Evolutionary conservation across 805 yeast genomes (phyloP), one percentile per base, ranked within the genome.

Genomic region (Candida piceae): DNA sequence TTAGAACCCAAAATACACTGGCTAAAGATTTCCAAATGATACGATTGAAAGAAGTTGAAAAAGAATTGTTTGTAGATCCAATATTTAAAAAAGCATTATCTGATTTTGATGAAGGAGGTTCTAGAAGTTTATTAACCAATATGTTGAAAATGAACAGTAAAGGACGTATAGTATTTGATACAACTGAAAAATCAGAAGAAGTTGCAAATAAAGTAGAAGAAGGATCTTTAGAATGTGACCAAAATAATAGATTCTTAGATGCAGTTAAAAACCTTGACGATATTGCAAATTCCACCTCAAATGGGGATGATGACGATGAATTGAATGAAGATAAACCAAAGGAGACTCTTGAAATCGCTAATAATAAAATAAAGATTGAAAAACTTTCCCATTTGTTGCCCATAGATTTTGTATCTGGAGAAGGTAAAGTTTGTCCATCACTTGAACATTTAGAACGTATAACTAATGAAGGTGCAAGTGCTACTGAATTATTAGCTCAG

Each of bases 341-440:
- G 10, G 23, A 10, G 23, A 21, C 23, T 21, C 23, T 21, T 7
- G 25, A 13, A 12, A 22, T 20, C 10, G 32, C 16, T 13, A 20
- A 24, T 13, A 17, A 31, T 13, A 22, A 21, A 16, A 30, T 37
- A n/a, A 36, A 47, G 18, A 35, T 46, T 23, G 8, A 42, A 16
- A 36, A 35, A 16, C 34, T 49, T 11, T 38, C 39, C 1, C 25
- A 24, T 5, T 35, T 41, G 13, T 13, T 40, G 9, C 16, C 29
- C 7, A 54, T 57, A 10, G 55, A 49, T 2, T 52, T n/a, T n/a
- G n/a, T 57, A 12, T 41, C 64, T 4, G 58, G 61, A 7, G 46
- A 41, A 4, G 34, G 57, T 8, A 63, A 70, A 13, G 64, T 88
- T 1, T 84, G 95, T 46, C 90, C 94, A 0, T 84, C 95, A 0